Evolutionary conservation across 257 asterid genomes (phyloP), one percentile per base, ranked within the genome.

Genomic region (Hygrophila difformis): DNA sequence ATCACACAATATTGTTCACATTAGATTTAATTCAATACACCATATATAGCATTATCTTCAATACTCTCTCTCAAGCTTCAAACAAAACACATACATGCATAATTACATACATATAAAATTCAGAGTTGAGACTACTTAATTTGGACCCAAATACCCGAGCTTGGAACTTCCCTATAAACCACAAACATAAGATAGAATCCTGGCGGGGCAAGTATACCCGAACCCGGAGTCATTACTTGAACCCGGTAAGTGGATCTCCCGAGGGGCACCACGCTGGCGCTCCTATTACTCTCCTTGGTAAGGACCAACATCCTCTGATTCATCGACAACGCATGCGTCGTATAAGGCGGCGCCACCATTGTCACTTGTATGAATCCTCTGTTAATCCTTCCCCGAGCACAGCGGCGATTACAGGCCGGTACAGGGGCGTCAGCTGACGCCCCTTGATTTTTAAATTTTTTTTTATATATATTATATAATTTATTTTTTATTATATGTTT

Each of bases 291-390:
- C 5, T 24, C 31, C 3, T 8, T 24, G 3, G 37, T 31, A 2
- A 31, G 37, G 9, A 20, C 43, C 56, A 69, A 17, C 3, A 66
- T 22, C 42, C 81, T 62, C 14, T 74, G 81, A 24, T 66, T 74
- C 81, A 74, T 74, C 2, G 81, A 62, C 22, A 54, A 63, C 5
- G 81, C 56, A 36, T 73, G 81, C 3, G 81, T 73, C 2, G 37
- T 52, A 23, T 69, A 73, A 1, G 74, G 16, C 0, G 77, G 81
- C 17, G 74, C 57, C 3, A 66, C 31, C 72, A 75, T 53, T 11
- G 73, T 61, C 3, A 70, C 76, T 47, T n/a, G 50, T n/a, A 75
- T 39, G 42, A 40, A 20, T 24, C 55, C 2, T 0, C 31, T 21
- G 1, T 50, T 31, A 1, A 4, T 9, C 9, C 11, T 9, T 2